phyloP scores from a whole-genome alignment of 2,329 filamentous ascomycete species.

The Lecanosticta acicola region DNA sequence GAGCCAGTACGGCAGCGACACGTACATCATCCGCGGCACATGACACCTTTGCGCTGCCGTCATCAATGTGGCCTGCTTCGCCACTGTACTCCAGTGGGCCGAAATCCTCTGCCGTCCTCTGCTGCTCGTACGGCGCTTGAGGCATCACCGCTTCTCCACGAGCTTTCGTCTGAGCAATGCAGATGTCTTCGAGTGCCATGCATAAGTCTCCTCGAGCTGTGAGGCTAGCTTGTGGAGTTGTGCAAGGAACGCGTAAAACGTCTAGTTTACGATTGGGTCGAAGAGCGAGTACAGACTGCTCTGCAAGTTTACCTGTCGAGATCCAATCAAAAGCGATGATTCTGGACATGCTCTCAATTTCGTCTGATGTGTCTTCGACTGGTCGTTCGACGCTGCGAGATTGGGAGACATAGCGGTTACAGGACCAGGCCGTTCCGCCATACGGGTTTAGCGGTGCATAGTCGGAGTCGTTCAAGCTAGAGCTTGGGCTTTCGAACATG shows the following conservation, averaged over 20 bases:
- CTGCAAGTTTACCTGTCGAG: slow-evolving; percentile 40
- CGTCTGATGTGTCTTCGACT: slow-evolving; percentile 41
- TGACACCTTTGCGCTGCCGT: slow-evolving; percentile 7
- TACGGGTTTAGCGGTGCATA: slow-evolving; percentile 24
- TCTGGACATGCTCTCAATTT: slow-evolving; percentile 42
- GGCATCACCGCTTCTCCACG: slow-evolving; percentile 5
- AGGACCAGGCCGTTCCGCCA: slow-evolving; percentile 36
- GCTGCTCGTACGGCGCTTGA: slow-evolving; percentile 15
- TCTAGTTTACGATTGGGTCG: slow-evolving; percentile 48
- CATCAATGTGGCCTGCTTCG: slow-evolving; percentile 4
- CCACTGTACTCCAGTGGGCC: slow-evolving; percentile 22
- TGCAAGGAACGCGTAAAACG: slow-evolving; percentile 42
- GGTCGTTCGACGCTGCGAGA: slow-evolving; percentile 41
- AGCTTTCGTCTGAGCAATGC: slow-evolving; percentile 20
- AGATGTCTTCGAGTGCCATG: slow-evolving; percentile 20
- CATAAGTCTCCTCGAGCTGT: slow-evolving; percentile 41
- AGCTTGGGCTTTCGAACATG: slow-evolving; percentile 22
- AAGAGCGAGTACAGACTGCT: slow-evolving; percentile 50
- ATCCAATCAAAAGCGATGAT: slow-evolving; percentile 59
- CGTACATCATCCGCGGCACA: slow-evolving; percentile 16
- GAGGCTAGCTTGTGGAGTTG: slow-evolving; percentile 39
- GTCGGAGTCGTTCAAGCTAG: slow-evolving; percentile 14
- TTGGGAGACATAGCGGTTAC: slow-evolving; percentile 41
- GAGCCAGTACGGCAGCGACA: slow-evolving; percentile 20
- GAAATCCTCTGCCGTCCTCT: slow-evolving; percentile 24